Evolutionary conservation across 441 rosid species (phyloP).

Genomic region (Viola pubescens): DNA sequence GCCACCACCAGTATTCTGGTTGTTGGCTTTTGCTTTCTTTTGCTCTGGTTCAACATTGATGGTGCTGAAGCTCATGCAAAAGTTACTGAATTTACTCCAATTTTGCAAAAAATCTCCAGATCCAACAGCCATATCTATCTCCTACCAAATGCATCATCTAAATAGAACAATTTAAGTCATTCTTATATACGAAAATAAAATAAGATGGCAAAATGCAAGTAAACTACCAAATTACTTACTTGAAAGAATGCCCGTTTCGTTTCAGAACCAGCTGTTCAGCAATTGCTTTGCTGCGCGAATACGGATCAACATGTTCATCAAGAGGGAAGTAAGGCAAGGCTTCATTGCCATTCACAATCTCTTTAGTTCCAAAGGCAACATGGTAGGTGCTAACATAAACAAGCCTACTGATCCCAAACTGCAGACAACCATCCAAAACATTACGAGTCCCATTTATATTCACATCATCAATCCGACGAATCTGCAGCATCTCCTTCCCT

Average conservation of each 20-base stretch:
- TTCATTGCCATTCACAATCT: constrained; percentile 77
- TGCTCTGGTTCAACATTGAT: no score
- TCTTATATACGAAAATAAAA: no score
- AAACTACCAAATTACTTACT: constrained; percentile 34
- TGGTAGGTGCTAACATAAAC: constrained; percentile 84
- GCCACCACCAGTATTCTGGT: not conserved
- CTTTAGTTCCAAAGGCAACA: constrained; percentile 86
- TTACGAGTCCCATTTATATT: constrained; percentile 80
- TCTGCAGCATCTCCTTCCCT: constrained; percentile 86
- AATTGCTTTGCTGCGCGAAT: constrained; percentile 71
- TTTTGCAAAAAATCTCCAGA: no score
- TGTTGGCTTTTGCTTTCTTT: no score
- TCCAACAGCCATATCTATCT: no score
- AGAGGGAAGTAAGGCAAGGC: constrained; percentile 67
- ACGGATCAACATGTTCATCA: constrained; percentile 70
- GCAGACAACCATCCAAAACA: constrained; percentile 59
- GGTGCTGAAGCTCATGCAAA: no score
- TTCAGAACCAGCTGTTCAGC: constrained; percentile 83
- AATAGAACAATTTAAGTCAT: no score
- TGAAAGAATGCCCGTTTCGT: constrained; percentile 59
- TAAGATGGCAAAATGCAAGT: not conserved
- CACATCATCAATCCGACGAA: constrained; percentile 72
- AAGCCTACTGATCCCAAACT: constrained; percentile 57
- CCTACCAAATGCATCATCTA: no score
- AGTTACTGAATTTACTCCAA: no score